These are phyloP conservation scores for Mikania micrantha DNA, from an alignment of 129 eudicot species.

Conservation along the genomic window DNA sequence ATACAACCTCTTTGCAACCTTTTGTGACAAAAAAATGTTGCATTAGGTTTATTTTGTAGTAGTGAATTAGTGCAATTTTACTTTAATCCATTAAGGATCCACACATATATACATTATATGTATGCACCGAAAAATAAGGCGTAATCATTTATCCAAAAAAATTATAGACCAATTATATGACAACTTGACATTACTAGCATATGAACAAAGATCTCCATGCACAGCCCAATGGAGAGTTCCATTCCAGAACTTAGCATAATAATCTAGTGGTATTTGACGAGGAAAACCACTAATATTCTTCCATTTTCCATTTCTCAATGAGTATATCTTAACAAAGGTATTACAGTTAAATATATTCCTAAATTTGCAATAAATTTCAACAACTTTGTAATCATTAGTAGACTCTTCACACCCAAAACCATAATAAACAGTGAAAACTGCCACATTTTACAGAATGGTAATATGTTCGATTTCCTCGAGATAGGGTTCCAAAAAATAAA, in stretches of 20 bases:
- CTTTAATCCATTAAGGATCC: too few relatives aligned
- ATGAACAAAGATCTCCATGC: slow-evolving; percentile 17
- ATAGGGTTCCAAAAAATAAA: slow-evolving; percentile 61
- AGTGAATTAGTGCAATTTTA: too few relatives aligned
- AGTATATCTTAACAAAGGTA: slow-evolving; percentile 37
- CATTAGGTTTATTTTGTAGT: too few relatives aligned
- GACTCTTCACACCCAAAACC: slow-evolving; percentile 52
- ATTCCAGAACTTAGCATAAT: slow-evolving; percentile 33
- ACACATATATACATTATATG: too few relatives aligned
- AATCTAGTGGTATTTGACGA: slow-evolving; percentile 30
- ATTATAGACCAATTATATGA: slow-evolving; percentile 31
- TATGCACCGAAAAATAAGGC: too few relatives aligned
- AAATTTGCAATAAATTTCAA: slow-evolving; percentile 40
- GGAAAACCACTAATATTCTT: slow-evolving; percentile 34
- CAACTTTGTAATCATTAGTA: slow-evolving; percentile 52
- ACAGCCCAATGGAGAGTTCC: slow-evolving; percentile 61
- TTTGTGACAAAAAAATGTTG: too few relatives aligned
- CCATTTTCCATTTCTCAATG: slow-evolving; percentile 41
- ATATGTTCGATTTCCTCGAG: slow-evolving; percentile 24
- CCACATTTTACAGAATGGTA: slow-evolving; percentile 20
- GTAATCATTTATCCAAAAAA: slow-evolving; percentile 45
- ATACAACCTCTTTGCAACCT: too few relatives aligned
- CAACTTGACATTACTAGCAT: slow-evolving; percentile 3
- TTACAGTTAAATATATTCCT: slow-evolving; percentile 12
- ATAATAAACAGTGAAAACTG: slow-evolving; percentile 13